Conservation (phyloP, 768 basidiomycete genomes). For the Filobasidium floriforme region DNA sequence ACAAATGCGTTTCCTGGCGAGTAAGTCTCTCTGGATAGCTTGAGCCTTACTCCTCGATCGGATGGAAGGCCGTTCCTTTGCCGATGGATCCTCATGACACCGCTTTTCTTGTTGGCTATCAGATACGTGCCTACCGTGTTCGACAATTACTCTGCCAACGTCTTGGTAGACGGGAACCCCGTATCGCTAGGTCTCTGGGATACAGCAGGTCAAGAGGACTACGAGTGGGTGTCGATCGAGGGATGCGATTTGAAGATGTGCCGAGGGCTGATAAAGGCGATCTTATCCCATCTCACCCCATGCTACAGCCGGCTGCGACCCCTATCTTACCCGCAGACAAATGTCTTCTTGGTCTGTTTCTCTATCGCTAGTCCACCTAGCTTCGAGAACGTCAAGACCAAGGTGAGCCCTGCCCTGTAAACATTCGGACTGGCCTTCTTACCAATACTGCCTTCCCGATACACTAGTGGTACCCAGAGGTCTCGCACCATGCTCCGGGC, state of each 20-base stretch:
- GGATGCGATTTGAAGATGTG: no score
- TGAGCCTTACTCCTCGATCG: not conserved
- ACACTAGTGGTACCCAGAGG: conserved; percentile 68
- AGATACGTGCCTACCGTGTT: conserved; percentile 59
- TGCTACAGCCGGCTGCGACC: conserved; percentile 67
- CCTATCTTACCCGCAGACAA: conserved; percentile 98
- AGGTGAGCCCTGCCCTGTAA: conserved; percentile 53
- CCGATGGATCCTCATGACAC: conserved; percentile 2
- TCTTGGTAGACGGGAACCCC: conserved; percentile 94
- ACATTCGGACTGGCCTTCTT: not conserved
- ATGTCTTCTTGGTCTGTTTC: conserved; percentile 99
- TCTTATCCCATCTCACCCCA: not conserved
- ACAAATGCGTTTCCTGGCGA: conserved; percentile 81
- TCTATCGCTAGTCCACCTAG: conserved; percentile 94
- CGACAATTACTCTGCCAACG: conserved; percentile 75
- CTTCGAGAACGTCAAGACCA: conserved; percentile 97
- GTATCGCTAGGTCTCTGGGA: conserved; percentile 72
- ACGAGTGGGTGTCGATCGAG: conserved; percentile 38
- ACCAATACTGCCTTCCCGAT: not conserved
- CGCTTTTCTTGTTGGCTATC: conserved; percentile 8
- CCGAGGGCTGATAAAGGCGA: not conserved
- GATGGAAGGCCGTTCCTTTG: no score
- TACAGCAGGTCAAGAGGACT: conserved; percentile 46
- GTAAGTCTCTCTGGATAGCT: conserved; percentile 32
- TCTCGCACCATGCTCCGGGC: conserved; percentile 85